Percentiles rank a stretch among this genome's conserved stretches.
These are phyloP conservation scores for Sclerotinia sclerotiorum DNA, from an alignment of 2,329 filamentous ascomycete species.

Conservation along the genomic window DNA sequence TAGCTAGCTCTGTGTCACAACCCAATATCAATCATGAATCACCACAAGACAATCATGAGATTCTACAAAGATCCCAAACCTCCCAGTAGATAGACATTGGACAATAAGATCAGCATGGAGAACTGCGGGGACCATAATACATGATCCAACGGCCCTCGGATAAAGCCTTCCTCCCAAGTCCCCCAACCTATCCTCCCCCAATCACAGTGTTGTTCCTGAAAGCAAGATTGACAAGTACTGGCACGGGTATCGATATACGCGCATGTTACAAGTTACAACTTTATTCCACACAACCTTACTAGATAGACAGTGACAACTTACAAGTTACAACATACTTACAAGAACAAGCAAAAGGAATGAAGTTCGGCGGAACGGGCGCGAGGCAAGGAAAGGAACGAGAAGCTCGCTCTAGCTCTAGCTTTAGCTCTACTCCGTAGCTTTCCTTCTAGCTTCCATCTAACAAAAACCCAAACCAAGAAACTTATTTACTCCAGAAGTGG, in stretches of 20 bases:
- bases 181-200: background rate
- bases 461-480: background rate
- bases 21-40: background rate
- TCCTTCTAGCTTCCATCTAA: background rate
- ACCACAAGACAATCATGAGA: background rate
- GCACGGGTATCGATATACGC: background rate
- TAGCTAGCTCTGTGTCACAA: background rate
- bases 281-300: too few species aligned
- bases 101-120: conserved; percentile 7
- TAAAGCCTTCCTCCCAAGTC: background rate
- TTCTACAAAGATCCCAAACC: background rate
- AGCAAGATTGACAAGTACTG: background rate
- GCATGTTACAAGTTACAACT: too few species aligned
- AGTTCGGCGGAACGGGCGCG: conserved; percentile 6
- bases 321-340: too few species aligned
- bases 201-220: background rate
- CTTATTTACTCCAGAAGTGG: background rate
- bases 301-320: too few species aligned
- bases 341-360: background rate
- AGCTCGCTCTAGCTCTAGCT: background rate
- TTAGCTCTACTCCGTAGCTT: background rate
- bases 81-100: background rate
- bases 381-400: conserved; percentile 5
- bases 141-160: conserved; percentile 4
- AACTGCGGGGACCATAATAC: background rate